Conservation (phyloP, 352 stramenopile genomes). For the Globisporangium paroecandrum region DNA sequence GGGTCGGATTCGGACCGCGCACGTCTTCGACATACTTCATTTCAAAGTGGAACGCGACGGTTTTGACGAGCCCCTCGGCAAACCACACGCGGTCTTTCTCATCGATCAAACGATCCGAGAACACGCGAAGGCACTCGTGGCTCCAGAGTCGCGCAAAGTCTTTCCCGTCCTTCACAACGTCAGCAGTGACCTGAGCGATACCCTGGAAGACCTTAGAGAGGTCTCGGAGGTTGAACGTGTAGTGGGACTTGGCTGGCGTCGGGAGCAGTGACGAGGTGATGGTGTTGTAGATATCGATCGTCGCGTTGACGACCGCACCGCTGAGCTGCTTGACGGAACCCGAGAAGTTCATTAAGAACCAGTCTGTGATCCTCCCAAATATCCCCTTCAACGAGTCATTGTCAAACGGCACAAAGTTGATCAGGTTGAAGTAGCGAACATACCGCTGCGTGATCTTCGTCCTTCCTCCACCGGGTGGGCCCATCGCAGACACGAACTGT, state of each 20-base stretch:
- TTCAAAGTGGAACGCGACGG: constrained; percentile 76
- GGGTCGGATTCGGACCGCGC: constrained; percentile 48
- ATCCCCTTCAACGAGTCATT: constrained; percentile 83
- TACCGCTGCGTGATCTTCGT: constrained; percentile 92
- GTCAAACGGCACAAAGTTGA: constrained; percentile 93
- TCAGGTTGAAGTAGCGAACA: constrained; percentile 91
- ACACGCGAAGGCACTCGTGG: constrained; percentile 90
- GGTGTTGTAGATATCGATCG: constrained; percentile 91
- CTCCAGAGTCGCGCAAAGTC: constrained; percentile 88
- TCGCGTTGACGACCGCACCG: constrained; percentile 69
- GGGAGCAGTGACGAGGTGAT: constrained; percentile 88
- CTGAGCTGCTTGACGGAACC: constrained; percentile 79
- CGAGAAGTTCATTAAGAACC: constrained; percentile 84
- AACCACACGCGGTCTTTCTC: constrained; percentile 89
- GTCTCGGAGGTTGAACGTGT: constrained; percentile 94
- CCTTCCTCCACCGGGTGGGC: constrained; percentile 86
- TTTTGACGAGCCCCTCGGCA: constrained; percentile 52
- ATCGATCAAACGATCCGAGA: constrained; percentile 90
- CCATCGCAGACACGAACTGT: constrained; percentile 93
- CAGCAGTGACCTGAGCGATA: constrained; percentile 77
- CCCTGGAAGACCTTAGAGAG: constrained; percentile 93
- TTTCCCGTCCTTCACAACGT: constrained; percentile 80
- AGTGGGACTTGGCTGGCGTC: constrained; percentile 92
- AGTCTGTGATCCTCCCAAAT: constrained; percentile 89
- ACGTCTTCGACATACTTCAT: constrained; percentile 71